Evolutionary conservation across 2,329 filamentous ascomycete species (phyloP).

Genomic region (Davidsoniella eucalypti): DNA sequence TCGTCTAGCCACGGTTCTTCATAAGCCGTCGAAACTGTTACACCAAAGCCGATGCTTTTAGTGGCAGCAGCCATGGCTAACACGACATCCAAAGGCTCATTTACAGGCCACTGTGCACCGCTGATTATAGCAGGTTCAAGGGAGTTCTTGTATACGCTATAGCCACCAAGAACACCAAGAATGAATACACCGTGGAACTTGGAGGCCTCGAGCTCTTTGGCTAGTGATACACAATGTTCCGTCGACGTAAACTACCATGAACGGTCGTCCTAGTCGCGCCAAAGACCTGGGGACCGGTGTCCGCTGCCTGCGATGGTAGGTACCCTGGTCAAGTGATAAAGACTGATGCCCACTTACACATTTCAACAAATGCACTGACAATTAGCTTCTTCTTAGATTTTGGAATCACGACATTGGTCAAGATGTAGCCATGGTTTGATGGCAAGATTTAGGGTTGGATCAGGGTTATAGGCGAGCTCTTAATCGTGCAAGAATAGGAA

Average conservation of each 20-base stretch:
- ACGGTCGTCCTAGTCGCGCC: slow-evolving; percentile 45
- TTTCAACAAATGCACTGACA: slow-evolving; percentile 28
- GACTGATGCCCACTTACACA: slow-evolving; percentile 30
- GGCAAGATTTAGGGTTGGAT: too few relatives aligned
- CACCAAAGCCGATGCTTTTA: slow-evolving; percentile 50
- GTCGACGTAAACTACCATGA: slow-evolving; percentile 45
- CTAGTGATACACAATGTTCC: slow-evolving; percentile 43
- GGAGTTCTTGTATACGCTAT: slow-evolving; percentile 47
- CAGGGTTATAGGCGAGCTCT: too few relatives aligned
- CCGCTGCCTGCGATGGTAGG: slow-evolving; percentile 39
- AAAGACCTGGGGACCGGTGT: slow-evolving; percentile 39
- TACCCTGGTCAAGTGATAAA: slow-evolving; percentile 37
- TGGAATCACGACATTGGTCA: background rate
- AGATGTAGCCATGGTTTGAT: too few relatives aligned
- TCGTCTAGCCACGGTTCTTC: slow-evolving; percentile 50
- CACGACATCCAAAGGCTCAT: slow-evolving; percentile 48
- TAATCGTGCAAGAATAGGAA: too few relatives aligned
- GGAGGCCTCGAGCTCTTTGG: slow-evolving; percentile 40
- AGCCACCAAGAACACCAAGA: slow-evolving; percentile 49
- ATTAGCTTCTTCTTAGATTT: slow-evolving; percentile 24
- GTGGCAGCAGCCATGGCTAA: slow-evolving; percentile 56
- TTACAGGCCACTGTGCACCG: slow-evolving; percentile 42
- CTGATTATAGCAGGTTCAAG: slow-evolving; percentile 39
- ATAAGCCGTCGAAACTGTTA: slow-evolving; percentile 54
- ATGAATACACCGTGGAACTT: slow-evolving; percentile 54